Evolutionary conservation across 2,329 filamentous ascomycete species (phyloP), one percentile per base, ranked within the genome.

Genomic region (Cordyceps pruinosa): DNA sequence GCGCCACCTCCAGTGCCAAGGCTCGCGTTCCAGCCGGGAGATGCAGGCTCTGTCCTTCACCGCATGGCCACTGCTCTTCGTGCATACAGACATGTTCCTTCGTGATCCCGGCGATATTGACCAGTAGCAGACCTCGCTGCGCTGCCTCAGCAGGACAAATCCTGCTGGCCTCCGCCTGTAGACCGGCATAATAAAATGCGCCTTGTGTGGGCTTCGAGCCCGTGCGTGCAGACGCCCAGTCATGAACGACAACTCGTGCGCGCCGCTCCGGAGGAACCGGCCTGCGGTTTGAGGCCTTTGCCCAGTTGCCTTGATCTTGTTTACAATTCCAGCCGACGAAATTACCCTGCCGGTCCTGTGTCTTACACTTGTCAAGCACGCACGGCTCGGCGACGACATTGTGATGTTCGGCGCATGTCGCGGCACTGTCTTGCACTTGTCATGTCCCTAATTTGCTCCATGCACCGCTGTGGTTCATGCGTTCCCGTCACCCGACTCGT

Each of bases 1-100:
- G 21, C 51, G 51, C 51, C 51, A 54, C 51, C 39, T 45, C 28
- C 30, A 28, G 21, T 35, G 51, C 51, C 51, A 54, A 54, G 51
- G 30, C 23, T 45, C 30, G 17, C 28, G 51, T 54, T 54, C 51
- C 26, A 34, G 25, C 26, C 21, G 51, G 35, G 9, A 45, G 51
- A 46, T 54, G 39, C 30, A 41, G 13, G 30, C 34, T 30, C 44
- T 21, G 4, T 13, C 6, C 9, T 13, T 42, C 39, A 42, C 39
- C 39, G 39, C 39, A 42, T 39, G 6, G 34, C n/a, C n/a, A n/a
- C n/a, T n/a, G n/a, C n/a, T 39, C n/a, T 19, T 39, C n/a, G 37
- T 21, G 21, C 37, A 19, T 39, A n/a, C n/a, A n/a, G n/a, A n/a
- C n/a, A n/a, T n/a, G n/a, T 32, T 10, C 6, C 5, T 5, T 10